Base-by-base conservation (phyloP, 2,329 filamentous ascomycete genomes). In the Grosmannia clavigera region DNA sequence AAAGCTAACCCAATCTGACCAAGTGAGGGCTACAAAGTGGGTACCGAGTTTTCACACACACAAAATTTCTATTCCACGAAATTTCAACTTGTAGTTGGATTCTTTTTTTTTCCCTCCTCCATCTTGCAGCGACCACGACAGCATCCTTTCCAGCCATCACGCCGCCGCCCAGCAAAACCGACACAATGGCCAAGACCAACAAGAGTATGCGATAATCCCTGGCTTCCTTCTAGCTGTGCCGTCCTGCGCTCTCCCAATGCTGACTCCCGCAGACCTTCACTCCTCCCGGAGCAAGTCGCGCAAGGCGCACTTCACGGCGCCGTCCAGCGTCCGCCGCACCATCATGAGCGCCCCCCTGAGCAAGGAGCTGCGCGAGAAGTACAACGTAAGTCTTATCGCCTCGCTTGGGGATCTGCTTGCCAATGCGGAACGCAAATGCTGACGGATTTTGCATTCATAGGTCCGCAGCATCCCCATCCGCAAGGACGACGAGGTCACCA, bases 301-400 rank as follows among this genome's bases (percentile, higher is more conserved):
- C 80, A 96, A 96, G 84, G 89, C 90, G 76, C 92, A 99, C 85
- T 99, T 95, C 86, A 81, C 83, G 76, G 94, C 94, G 69, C 91
- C 92, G 70, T 96, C 92, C 76, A 91, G 88, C 81, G 84, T 90
- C 75, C 92, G 94, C 79, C 90, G 94, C 76, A 83, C 87, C 72
- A 96, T 96, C 82, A 96, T 99, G 92, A 92, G 88, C 81, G 92
- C 94, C 69, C 88, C 90, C 71, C 84, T 96, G 70, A 88, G 83
- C 82, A 95, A 96, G 84, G 94, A 99, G 82, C 86, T 99, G 75
- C 87, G 91, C 75, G 92, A 96, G 81, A 94, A 99, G 86, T 89
- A 99, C 88, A 95, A 95, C 79, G 94, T 96, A 83, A 69, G 88
- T 75, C 2, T 3, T 11, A 2, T 11, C 5, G 10, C 22, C 55